These are phyloP conservation scores for Termitomyces bulborhizus DNA, from an alignment of 768 basidiomycete species.

Conservation along the genomic window DNA sequence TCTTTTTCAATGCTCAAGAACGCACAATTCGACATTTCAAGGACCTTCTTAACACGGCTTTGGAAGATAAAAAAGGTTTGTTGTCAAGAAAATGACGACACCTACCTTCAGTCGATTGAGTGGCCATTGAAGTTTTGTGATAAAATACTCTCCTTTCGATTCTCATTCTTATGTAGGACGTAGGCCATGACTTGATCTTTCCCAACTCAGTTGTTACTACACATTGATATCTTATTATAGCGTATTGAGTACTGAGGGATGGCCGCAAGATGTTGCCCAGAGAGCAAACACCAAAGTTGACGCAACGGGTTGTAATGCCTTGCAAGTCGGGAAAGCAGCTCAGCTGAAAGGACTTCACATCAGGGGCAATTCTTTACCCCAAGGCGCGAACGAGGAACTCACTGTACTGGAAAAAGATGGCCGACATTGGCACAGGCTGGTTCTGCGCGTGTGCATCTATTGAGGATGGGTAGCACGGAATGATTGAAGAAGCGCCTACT, in stretches of 20 bases:
- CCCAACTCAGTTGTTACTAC: background rate
- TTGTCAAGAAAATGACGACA: background rate
- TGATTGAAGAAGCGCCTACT: conserved; percentile 14
- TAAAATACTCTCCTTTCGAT: background rate
- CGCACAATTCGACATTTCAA: conserved; percentile 28
- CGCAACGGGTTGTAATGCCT: conserved; percentile 56
- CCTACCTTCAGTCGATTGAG: background rate
- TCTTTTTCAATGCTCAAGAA: conserved; percentile 32
- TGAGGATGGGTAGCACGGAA: background rate
- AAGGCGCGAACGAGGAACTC: conserved; percentile 11
- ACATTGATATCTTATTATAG: conserved; percentile 21
- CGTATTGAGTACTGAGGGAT: conserved; percentile 39
- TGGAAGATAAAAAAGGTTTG: conserved; percentile 22
- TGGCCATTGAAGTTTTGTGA: background rate
- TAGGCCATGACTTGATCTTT: too few relatives aligned
- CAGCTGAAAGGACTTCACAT: conserved; percentile 25
- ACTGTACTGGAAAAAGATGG: conserved; percentile 59
- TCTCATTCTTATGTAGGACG: too few relatives aligned
- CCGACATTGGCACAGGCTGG: conserved; percentile 42
- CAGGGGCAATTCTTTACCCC: background rate
- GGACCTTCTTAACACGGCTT: conserved; percentile 19
- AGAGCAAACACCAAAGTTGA: conserved; percentile 40
- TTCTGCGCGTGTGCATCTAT: conserved; percentile 27
- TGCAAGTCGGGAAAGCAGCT: conserved; percentile 42
- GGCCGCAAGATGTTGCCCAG: conserved; percentile 42